Evolutionary conservation across 305 asterid genomes (phyloP), one percentile per base, ranked within the genome.

Genomic region (Plantago coronopus): DNA sequence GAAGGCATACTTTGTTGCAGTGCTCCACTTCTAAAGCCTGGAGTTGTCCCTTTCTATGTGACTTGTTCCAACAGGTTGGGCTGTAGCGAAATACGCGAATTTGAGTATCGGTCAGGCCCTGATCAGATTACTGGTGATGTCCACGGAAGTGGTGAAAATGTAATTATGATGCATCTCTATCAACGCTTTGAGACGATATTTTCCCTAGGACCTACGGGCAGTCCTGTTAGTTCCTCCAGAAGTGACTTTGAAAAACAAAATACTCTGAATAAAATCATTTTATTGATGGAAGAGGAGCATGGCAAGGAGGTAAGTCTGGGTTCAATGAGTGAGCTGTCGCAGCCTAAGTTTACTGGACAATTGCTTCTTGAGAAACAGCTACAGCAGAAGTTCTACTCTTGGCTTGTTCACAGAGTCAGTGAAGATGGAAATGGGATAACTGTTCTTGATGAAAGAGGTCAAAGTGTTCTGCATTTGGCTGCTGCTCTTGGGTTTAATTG

Each of bases 401-500:
- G 96, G 97, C 86, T 93, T 69, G 74, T 89, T 46, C 76, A 72
- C 47, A 82, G 72, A 68, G 79, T 84, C 57, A 66, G 73, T 48
- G 86, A 82, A 73, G 91, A 74, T 62, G 90, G 81, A 37, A 82
- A 69, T 66, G 86, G 91, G 54, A 82, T 81, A 23, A 72, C 79
- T 59, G 54, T 68, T 55, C 53, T 75, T 15, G 97, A 89, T 67
- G 84, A 80, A 48, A 79, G 80, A 75, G 99, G 99, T 70, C 99
- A 93, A 80, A 82, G 96, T 55, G 89, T 85, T 51, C 66, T 93
- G 70, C 99, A 93, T 83, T 78, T 93, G 75, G 89, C 95, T 50
- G 95, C 95, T 68, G 90, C 97, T 69, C 86, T 89, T 67, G 99
- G 97, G 70, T 93, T 83, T 69, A 79, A 81, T 70, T 93, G 99